Evolutionary conservation across 164 flowering plant species (phyloP).

Genomic region (Saururus chinensis): DNA sequence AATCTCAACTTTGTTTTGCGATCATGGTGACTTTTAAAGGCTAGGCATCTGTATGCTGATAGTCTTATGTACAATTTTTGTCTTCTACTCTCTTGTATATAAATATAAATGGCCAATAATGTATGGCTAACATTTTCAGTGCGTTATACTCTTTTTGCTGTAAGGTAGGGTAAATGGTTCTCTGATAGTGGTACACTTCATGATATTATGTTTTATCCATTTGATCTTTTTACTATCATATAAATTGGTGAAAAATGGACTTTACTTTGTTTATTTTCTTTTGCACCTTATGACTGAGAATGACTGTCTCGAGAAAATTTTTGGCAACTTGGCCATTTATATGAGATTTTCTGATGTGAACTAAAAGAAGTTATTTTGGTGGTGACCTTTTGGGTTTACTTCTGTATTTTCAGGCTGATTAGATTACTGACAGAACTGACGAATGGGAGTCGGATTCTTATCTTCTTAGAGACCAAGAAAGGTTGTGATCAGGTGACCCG

Average conservation of each 20-base stretch:
- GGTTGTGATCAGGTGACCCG: conserved; percentile 94
- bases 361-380: not conserved
- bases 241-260: not conserved
- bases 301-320: too few species aligned
- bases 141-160: too few species aligned
- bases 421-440: conserved; percentile 55
- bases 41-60: too few species aligned
- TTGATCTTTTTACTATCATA: not conserved
- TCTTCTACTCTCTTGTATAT: too few species aligned
- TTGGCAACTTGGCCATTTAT: not conserved
- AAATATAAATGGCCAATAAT: too few species aligned
- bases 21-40: not conserved
- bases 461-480: conserved; percentile 87
- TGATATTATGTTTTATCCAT: not conserved
- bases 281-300: not conserved
- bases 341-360: not conserved
- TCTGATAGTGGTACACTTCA: not conserved
- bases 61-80: too few species aligned
- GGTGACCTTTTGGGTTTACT: not conserved
- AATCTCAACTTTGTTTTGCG: not conserved
- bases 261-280: too few species aligned
- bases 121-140: too few species aligned
- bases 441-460: conserved; percentile 79
- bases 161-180: too few species aligned
- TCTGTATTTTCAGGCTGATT: conserved; percentile 46